Evolutionary conservation across 306 rosid species (phyloP).

Genomic region (Acacia acuminata): DNA sequence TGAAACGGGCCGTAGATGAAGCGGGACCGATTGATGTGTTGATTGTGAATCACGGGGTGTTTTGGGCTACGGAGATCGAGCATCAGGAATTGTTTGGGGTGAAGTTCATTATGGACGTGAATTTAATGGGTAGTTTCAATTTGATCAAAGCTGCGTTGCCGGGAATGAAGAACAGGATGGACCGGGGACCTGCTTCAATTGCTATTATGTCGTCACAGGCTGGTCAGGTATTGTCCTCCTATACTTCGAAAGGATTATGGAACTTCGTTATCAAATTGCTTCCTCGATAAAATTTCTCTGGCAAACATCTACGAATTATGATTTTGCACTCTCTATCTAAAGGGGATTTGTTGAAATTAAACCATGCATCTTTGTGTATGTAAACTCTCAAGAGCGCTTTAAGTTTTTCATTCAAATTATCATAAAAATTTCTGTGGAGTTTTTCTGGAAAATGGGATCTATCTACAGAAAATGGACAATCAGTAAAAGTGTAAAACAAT

Average conservation of each 20-base stretch:
- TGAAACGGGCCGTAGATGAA: constrained; percentile 55
- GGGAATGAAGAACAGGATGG: constrained; percentile 54
- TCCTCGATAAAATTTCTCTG: not conserved
- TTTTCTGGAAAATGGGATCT: not conserved
- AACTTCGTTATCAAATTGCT: not conserved
- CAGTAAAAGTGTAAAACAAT: not conserved
- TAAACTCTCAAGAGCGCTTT: not conserved
- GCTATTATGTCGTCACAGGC: constrained; percentile 92
- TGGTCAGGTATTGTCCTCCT: constrained; percentile 62
- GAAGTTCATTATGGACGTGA: constrained; percentile 76
- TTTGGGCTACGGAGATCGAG: constrained; percentile 67
- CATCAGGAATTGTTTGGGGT: constrained; percentile 76
- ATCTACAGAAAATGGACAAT: not conserved
- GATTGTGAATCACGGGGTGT: constrained; percentile 82
- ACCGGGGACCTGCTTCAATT: constrained; percentile 66
- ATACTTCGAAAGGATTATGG: not conserved
- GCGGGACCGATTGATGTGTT: constrained; percentile 81
- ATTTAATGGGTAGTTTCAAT: constrained; percentile 73
- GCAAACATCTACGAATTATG: not conserved
- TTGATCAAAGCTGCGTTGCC: constrained; percentile 89
- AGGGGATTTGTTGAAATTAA: not conserved
- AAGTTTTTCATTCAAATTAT: not conserved
- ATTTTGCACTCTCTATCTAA: not conserved
- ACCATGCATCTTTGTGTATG: not conserved
- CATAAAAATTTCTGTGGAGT: not conserved